Conservation (phyloP, 2,329 filamentous ascomycete genomes). For the Epichloe amarillans region DNA sequence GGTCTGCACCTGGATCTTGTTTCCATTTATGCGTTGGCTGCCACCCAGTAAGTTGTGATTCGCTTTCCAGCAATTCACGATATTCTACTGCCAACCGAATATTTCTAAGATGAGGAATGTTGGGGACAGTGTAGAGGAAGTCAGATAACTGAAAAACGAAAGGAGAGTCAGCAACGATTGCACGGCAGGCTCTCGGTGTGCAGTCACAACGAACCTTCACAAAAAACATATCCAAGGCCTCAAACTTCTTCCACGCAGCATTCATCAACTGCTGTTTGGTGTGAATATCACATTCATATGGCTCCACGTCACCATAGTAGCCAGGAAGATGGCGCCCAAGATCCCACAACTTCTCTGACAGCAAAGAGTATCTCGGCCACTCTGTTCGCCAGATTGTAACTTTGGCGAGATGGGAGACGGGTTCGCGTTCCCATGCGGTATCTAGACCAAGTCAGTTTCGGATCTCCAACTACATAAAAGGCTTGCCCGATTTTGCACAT, state of each 20-base stretch:
- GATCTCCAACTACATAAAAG: not conserved
- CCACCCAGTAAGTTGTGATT: constrained; percentile 30
- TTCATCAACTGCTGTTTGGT: constrained; percentile 32
- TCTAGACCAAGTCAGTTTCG: constrained; percentile 26
- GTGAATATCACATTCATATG: constrained; percentile 28
- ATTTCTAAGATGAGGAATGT: constrained; percentile 42
- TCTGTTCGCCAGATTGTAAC: constrained; percentile 46
- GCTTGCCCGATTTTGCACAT: constrained; percentile 9
- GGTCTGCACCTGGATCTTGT: constrained; percentile 39
- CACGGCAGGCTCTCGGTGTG: not conserved
- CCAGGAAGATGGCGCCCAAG: constrained; percentile 39
- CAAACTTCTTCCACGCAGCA: constrained; percentile 39
- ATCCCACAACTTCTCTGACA: constrained; percentile 34
- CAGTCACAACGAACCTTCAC: constrained; percentile 37
- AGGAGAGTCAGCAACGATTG: constrained; percentile 3
- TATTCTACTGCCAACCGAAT: constrained; percentile 45
- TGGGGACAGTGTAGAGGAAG: constrained; percentile 44
- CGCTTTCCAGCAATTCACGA: constrained; percentile 41
- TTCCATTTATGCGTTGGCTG: constrained; percentile 41
- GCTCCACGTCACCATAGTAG: constrained; percentile 35
- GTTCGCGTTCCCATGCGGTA: constrained; percentile 43
- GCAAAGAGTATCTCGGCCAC: constrained; percentile 41
- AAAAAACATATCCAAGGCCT: constrained; percentile 50
- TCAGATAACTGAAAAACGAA: constrained; percentile 38
- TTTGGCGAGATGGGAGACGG: constrained; percentile 42